phyloP scores from a whole-genome alignment of 495 filamentous ascomycete genomes.

The Aspergillus ellipticus region DNA sequence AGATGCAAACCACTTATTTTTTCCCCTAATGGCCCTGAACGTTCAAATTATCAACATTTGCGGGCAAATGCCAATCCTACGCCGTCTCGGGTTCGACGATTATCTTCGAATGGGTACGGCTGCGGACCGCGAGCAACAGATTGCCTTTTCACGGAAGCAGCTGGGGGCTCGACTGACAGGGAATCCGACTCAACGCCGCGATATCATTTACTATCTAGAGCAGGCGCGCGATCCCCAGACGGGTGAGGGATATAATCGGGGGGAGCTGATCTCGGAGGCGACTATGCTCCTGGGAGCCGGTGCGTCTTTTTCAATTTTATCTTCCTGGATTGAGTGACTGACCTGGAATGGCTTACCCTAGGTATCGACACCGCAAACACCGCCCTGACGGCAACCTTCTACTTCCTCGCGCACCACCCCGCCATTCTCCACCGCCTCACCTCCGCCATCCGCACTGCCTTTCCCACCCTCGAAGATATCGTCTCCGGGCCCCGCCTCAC shows the following conservation, averaged over 20 bases:
- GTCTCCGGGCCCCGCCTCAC: constrained; percentile 5
- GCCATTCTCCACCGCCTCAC: constrained; percentile 4
- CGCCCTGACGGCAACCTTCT: constrained; percentile 3
- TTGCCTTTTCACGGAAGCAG: not conserved
- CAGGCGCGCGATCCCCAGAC: not conserved
- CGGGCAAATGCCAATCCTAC: not conserved
- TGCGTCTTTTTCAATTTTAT: not conserved
- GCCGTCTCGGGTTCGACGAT: not conserved
- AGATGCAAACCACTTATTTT: not conserved
- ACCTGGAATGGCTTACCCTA: not conserved
- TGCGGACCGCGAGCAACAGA: not conserved
- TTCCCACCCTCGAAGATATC: constrained; percentile 6
- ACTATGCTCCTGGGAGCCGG: not conserved
- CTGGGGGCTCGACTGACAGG: not conserved
- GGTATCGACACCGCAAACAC: constrained; percentile 5
- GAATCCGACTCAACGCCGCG: not conserved
- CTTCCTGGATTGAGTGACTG: not conserved
- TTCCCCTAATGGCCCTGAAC: not conserved
- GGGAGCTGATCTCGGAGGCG: not conserved
- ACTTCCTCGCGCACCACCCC: constrained; percentile 8
- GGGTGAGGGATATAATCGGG: not conserved
- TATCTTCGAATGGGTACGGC: not conserved
- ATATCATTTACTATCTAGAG: not conserved
- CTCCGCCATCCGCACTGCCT: constrained; percentile 1
- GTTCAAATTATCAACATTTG: not conserved